phyloP scores from a whole-genome alignment of 495 filamentous ascomycete species.

The Penicillium samsonianum region DNA sequence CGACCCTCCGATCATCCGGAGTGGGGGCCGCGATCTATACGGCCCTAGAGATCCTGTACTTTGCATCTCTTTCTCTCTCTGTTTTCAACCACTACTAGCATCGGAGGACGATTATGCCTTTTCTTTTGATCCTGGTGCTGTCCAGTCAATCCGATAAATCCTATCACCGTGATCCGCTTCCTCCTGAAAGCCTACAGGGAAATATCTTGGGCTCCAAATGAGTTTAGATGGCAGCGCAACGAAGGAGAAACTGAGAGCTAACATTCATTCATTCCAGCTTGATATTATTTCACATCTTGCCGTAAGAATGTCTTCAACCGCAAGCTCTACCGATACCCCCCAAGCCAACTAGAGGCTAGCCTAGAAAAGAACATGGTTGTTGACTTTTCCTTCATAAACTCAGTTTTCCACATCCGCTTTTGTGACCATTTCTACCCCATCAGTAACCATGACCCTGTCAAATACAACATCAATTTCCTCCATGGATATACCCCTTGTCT shows the following conservation, averaged over 20 bases:
- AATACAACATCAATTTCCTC: too few species aligned
- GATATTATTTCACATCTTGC: neutral
- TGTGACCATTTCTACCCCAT: too few species aligned
- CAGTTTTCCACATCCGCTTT: too few species aligned
- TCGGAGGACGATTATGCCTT: neutral
- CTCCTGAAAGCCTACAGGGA: conserved; percentile 1
- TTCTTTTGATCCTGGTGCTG: neutral
- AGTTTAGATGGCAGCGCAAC: conserved; percentile 2
- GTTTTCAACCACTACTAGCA: neutral
- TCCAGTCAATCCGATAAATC: neutral
- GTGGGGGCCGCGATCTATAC: too few species aligned
- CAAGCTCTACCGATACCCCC: conserved; percentile 1
- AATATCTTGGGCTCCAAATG: neutral
- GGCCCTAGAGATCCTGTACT: too few species aligned
- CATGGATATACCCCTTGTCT: too few species aligned
- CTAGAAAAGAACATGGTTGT: conserved; percentile 15
- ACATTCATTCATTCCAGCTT: neutral
- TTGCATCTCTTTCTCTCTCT: neutral
- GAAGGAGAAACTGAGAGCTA: neutral
- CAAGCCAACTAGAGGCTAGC: conserved; percentile 8
- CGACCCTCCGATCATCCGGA: conserved; percentile 2
- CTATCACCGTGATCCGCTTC: neutral
- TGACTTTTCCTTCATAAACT: too few species aligned
- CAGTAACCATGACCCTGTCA: too few species aligned
- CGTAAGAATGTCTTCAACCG: conserved; percentile 2